phyloP scores from a whole-genome alignment of 2,329 filamentous ascomycete genomes.

The Macrophomina phaseolina region DNA sequence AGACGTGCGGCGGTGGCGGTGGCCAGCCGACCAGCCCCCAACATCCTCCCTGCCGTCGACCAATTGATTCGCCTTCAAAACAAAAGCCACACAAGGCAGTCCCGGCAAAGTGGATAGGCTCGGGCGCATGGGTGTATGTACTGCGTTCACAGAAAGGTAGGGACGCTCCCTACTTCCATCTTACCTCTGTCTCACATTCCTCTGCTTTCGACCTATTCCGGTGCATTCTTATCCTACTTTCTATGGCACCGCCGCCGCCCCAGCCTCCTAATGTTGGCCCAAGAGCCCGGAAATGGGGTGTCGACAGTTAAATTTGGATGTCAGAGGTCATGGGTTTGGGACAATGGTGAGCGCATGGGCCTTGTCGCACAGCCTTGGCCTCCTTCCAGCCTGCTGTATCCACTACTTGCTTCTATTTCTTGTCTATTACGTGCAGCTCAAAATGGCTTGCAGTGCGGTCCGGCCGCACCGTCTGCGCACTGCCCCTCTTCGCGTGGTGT shows the following conservation, averaged over 20 bases:
- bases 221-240: neutral
- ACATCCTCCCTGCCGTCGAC: neutral
- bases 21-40: constrained; percentile 9
- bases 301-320: neutral
- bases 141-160: constrained; percentile 11
- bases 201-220: constrained; percentile 1
- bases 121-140: neutral
- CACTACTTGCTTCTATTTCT: constrained; percentile 12
- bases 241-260: constrained; percentile 14
- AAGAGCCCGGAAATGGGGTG: neutral
- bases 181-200: constrained; percentile 9
- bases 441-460: constrained; percentile 10
- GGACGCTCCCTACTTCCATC: constrained; percentile 21
- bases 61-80: neutral
- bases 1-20: constrained; percentile 9
- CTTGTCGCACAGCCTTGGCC: constrained; percentile 13
- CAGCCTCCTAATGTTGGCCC: neutral
- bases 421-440: constrained; percentile 13
- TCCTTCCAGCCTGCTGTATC: constrained; percentile 17
- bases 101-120: neutral
- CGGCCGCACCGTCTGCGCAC: neutral
- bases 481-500: neutral
- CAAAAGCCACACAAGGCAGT: neutral
- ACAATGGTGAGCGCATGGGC: constrained; percentile 10
- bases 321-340: neutral